phyloP scores from a whole-genome alignment of 192 early-diverging fungal species.

The Powellomyces hirtus region DNA sequence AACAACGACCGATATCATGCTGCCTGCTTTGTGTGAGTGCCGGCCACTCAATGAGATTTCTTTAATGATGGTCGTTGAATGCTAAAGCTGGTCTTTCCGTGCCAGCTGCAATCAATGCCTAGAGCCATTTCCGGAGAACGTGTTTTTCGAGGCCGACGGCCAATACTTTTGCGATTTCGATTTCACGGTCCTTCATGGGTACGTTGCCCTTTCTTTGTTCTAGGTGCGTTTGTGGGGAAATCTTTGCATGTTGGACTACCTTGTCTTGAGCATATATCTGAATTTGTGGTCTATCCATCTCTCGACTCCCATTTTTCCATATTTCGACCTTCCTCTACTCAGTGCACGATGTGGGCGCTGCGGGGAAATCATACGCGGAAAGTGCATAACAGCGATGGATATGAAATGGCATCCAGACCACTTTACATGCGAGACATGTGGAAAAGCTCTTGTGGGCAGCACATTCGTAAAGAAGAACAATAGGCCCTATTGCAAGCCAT shows the following conservation, averaged over 20 bases:
- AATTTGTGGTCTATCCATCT: too few species aligned
- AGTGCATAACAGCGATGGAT: conserved; percentile 46
- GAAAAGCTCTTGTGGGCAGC: conserved; percentile 30
- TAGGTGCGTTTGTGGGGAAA: too few species aligned
- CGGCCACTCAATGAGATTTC: neutral
- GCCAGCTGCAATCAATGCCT: conserved; percentile 44
- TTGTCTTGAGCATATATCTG: too few species aligned
- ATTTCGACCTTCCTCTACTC: conserved; percentile 5
- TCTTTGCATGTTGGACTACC: too few species aligned
- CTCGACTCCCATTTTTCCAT: too few species aligned
- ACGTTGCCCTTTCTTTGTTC: neutral
- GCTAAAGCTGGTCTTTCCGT: neutral
- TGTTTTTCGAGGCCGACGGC: conserved; percentile 37
- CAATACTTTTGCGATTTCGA: conserved; percentile 43
- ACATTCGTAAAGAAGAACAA: conserved; percentile 44
- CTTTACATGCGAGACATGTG: conserved; percentile 44
- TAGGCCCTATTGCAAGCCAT: conserved; percentile 49
- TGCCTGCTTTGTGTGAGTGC: conserved; percentile 35
- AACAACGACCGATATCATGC: conserved; percentile 23
- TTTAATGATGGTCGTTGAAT: neutral
- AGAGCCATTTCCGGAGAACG: conserved; percentile 38
- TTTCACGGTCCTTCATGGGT: conserved; percentile 38
- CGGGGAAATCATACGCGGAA: conserved; percentile 42
- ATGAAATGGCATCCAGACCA: conserved; percentile 54
- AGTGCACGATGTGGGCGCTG: conserved; percentile 45